Evolutionary conservation across 2,329 filamentous ascomycete genomes (phyloP), one percentile per base, ranked within the genome.

Genomic region (Colletotrichum plurivorum): DNA sequence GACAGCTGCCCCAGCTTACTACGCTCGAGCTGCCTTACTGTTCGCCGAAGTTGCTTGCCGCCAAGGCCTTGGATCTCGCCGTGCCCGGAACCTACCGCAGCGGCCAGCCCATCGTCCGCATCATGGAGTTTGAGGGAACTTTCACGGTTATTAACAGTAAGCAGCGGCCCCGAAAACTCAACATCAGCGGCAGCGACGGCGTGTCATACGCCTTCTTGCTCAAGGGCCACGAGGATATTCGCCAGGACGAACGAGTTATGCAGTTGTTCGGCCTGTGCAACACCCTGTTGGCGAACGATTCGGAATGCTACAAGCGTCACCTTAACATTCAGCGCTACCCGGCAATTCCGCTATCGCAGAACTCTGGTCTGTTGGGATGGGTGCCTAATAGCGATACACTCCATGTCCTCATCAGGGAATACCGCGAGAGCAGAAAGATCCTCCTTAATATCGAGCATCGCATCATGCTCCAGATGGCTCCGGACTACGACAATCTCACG

Each of bases 391-490:
- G 94, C 76, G 96, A 99, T 79, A 99, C 97, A 0, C 85, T 99
- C 16, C 97, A 99, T 78, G 93, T 97, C 18, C 88, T 99, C 54
- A 99, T 99, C 76, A 90, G 96, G 72, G 96, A 99, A 79, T 99
- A 99, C 78, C 93, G 96, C 71, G 97, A 99, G 80, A 97, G 93
- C 73, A 91, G 96, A 63, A 97, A 98, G 84, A 99, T 99, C 73
- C 84, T 99, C 46, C 91, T 99, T 73, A 99, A 99, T 77, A 99
- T 99, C 72, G 96, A 99, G 83, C 96, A 99, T 78, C 93, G 97
- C 51, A 99, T 99, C 79, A 99, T 99, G 96, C 85, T 99, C 65
- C 97, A 99, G 80, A 99, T 99, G 96, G 96, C 96, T 25, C 97
- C 96, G 0, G 96, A 99, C 78, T 99, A 98, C 77, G 96, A 99